Evolutionary conservation across 2,329 filamentous ascomycete species (phyloP).

Genomic region (Sporothrix protearum): DNA sequence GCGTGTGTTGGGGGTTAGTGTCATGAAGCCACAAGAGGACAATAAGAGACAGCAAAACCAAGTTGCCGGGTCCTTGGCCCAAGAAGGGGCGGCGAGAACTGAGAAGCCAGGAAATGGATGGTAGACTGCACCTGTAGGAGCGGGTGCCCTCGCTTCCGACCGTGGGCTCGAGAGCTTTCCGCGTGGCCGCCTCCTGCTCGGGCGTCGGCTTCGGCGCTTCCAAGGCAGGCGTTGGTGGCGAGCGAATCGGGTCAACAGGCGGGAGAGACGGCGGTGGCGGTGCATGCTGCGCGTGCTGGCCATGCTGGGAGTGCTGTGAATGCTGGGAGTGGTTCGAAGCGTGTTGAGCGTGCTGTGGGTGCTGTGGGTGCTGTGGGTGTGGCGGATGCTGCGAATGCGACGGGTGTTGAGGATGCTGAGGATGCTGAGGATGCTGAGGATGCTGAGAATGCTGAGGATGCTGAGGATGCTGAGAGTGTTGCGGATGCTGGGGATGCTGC

Average conservation of each 20-base stretch:
- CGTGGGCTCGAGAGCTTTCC: conserved; percentile 28
- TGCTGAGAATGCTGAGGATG: conserved; percentile 22
- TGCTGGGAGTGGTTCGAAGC: background rate
- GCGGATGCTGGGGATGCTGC: conserved; percentile 8
- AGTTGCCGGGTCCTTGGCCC: background rate
- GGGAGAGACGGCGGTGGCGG: conserved; percentile 6
- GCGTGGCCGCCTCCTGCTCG: conserved; percentile 28
- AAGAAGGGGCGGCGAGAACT: background rate
- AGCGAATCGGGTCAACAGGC: conserved; percentile 10
- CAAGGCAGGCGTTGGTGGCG: conserved; percentile 19
- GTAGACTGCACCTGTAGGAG: conserved; percentile 26
- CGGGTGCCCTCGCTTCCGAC: conserved; percentile 28
- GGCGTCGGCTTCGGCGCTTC: conserved; percentile 24
- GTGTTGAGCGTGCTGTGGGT: background rate
- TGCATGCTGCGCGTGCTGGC: conserved; percentile 11
- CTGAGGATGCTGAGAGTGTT: background rate
- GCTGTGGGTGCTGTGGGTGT: background rate
- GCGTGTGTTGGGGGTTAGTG: conserved; percentile 14
- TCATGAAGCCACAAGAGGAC: conserved; percentile 4
- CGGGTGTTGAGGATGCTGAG: background rate
- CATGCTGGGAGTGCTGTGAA: background rate
- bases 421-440: background rate
- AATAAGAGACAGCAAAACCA: background rate
- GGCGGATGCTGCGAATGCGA: conserved; percentile 4
- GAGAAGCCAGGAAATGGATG: too few relatives aligned